Base-by-base conservation (phyloP, 306 rosid genomes). In the Alnus rubra region DNA sequence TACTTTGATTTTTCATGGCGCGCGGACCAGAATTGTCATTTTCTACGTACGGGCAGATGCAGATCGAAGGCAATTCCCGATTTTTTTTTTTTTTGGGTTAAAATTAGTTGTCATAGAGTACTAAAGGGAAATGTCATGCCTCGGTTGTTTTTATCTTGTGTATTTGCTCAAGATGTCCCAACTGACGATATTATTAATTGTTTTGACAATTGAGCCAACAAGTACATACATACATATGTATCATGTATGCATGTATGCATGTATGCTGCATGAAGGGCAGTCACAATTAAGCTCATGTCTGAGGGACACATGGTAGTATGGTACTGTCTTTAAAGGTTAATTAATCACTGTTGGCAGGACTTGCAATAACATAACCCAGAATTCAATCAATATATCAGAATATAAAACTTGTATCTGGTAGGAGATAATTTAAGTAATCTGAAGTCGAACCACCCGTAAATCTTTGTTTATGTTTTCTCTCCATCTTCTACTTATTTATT, bases 241-340 rank as follows among this genome's bases (percentile, higher is more conserved):
- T 1, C 37, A 33, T 33, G 2, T 2, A 33, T 33, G 37, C 2
- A 33, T 39, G 44, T 39, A 4, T 39, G 44, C 3, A 3, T 39
- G 44, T 83, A 76, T 88, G 84, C 75, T 50, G 65, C 81, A 81
- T 68, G 70, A 75, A 76, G 81, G 81, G 82, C 77, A 31, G 44
- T 84, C 78, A 63, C 76, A 83, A 82, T 49, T 42, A 69, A 82
- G 54, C 49, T 73, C 64, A 69, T 69, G 78, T 83, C 50, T 65
- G 70, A 49, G 82, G n/a, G 45, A 71, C 93, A 89, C 93, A 81
- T 81, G 89, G 89, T 23, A 23, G 28, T 23, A 81, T 81, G 89
- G 47, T 81, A 79, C 73, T 87, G 87, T 85, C 89, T 77, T 71
- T 56, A 73, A 44, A 63, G 73, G 37, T 33, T 33, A 1, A 19